phyloP scores from a whole-genome alignment of 108 stramenopile species.

The Seminavis robusta region DNA sequence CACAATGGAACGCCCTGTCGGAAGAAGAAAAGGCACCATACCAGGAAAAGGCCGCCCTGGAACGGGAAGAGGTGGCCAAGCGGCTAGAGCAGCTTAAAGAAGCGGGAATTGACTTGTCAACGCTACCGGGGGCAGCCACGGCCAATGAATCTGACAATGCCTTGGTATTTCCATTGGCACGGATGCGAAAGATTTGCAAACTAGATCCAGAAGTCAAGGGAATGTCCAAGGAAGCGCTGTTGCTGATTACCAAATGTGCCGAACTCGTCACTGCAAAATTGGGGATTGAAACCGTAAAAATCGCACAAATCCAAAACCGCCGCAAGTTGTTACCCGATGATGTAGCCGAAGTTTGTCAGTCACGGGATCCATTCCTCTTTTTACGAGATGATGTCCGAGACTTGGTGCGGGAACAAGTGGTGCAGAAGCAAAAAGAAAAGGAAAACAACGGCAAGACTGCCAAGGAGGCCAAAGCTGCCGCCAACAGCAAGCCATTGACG shows the following conservation, averaged over 20 bases:
- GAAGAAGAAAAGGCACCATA: slow-evolving; percentile 54
- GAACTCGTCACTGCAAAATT: slow-evolving; percentile 67
- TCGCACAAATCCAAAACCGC: slow-evolving; percentile 76
- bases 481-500: slow-evolving; percentile 31
- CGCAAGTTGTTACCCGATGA: slow-evolving; percentile 70
- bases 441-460: neutral
- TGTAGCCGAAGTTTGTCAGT: slow-evolving; percentile 65
- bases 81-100: slow-evolving; percentile 53
- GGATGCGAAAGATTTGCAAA: slow-evolving; percentile 86
- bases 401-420: slow-evolving; percentile 20
- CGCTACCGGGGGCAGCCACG: neutral
- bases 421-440: neutral
- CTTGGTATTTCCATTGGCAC: slow-evolving; percentile 55
- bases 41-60: slow-evolving; percentile 46
- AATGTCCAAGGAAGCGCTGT: slow-evolving; percentile 76
- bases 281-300: slow-evolving; percentile 56
- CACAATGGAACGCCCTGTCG: slow-evolving; percentile 47
- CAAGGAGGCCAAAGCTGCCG: slow-evolving; percentile 24
- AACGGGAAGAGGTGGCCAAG: slow-evolving; percentile 50
- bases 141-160: slow-evolving; percentile 2
- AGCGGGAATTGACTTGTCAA: slow-evolving; percentile 39
- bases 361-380: slow-evolving; percentile 68
- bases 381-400: slow-evolving; percentile 63
- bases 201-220: slow-evolving; percentile 83
- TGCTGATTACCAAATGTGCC: slow-evolving; percentile 75